Evolutionary conservation across 129 eudicot genomes (phyloP).

Genomic region (Tagetes patula): DNA sequence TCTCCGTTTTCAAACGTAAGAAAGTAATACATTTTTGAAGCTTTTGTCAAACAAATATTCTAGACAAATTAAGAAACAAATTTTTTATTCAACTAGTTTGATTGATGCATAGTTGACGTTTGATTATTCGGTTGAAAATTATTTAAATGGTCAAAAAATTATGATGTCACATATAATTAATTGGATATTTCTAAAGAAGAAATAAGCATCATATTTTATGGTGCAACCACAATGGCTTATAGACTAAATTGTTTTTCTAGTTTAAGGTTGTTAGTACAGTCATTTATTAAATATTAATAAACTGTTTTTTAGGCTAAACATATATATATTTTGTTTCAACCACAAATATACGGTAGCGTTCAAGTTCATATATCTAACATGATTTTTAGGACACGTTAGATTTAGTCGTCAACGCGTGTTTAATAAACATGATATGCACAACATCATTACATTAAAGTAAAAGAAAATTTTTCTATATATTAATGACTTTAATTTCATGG

Average conservation of each 20-base stretch:
- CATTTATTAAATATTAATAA: too few species aligned
- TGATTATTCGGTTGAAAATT: not conserved
- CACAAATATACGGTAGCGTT: too few species aligned
- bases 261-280: too few species aligned
- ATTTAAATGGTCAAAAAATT: not conserved
- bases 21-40: not conserved
- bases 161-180: not conserved
- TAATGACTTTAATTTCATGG: not conserved
- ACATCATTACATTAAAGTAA: not conserved
- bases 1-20: not conserved
- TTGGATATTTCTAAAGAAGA: not conserved
- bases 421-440: too few species aligned
- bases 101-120: not conserved
- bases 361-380: too few species aligned
- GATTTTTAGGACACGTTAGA: too few species aligned
- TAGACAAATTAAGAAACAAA: not conserved
- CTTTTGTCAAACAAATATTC: conserved; percentile 4
- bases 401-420: too few species aligned
- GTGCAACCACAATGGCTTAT: not conserved
- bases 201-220: not conserved
- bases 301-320: too few species aligned
- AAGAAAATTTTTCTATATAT: not conserved
- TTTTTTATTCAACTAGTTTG: not conserved
- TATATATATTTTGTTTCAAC: too few species aligned
- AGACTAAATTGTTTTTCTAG: too few species aligned